These are phyloP conservation scores for Ascomycota sp. DNA, from an alignment of 2,329 filamentous ascomycete genomes.

Conservation along the genomic window DNA sequence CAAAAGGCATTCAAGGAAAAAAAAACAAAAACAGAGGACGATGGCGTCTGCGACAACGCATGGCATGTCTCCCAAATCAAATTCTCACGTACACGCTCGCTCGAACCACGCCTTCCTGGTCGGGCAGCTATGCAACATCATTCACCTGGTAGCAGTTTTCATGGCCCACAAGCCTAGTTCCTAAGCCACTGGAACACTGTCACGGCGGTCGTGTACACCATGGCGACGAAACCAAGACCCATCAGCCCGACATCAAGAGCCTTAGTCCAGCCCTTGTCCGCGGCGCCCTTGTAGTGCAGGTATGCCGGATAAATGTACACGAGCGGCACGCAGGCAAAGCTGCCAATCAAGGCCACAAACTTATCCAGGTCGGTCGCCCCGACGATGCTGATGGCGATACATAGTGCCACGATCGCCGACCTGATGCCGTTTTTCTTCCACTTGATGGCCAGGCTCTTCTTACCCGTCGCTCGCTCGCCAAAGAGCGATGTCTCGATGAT, in stretches of 20 bases:
- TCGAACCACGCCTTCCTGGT: no score
- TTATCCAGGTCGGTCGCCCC: conserved; percentile 50
- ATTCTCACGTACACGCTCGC: no score
- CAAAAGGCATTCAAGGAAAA: no score
- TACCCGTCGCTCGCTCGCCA: conserved; percentile 40
- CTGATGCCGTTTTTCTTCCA: conserved; percentile 57
- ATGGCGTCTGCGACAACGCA: no score
- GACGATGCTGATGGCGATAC: conserved; percentile 35
- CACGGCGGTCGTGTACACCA: conserved; percentile 48
- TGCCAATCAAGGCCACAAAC: conserved; percentile 53
- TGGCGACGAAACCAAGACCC: conserved; percentile 37
- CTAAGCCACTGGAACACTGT: conserved; percentile 22
- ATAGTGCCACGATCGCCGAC: conserved; percentile 30
- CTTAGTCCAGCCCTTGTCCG: conserved; percentile 31
- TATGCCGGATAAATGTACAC: conserved; percentile 58
- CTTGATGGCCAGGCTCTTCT: conserved; percentile 39
- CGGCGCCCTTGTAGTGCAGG: conserved; percentile 46
- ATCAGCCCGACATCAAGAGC: conserved; percentile 39
- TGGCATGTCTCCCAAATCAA: no score
- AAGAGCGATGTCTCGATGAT: conserved; percentile 49
- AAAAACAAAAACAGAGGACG: no score
- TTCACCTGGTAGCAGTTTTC: no score
- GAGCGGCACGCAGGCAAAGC: conserved; percentile 50
- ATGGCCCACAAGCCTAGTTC: no score
- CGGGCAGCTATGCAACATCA: no score